These are phyloP conservation scores for Tillandsia fasciculata DNA, from an alignment of 176 grass and related monocot genomes.

Conservation along the genomic window DNA sequence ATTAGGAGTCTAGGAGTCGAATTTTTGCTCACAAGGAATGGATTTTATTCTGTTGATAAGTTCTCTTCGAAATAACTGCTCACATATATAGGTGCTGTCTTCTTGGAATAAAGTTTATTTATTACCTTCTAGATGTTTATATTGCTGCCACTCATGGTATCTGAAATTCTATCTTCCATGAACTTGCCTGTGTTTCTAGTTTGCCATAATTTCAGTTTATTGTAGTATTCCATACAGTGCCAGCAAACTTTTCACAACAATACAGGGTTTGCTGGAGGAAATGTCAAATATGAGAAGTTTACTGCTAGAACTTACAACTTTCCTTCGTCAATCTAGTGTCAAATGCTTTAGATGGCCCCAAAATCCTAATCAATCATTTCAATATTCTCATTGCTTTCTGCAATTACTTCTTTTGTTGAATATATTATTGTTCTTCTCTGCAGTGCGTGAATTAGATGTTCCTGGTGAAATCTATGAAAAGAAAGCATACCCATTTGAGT, in stretches of 20 bases:
- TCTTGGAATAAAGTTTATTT: background rate
- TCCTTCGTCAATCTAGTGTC: no score
- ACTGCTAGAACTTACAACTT: background rate
- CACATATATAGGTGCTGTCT: background rate
- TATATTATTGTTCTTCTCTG: constrained; percentile 11
- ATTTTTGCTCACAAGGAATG: no score
- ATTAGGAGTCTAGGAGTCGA: no score
- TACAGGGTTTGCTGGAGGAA: background rate
- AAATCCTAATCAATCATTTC: no score
- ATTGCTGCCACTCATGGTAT: background rate
- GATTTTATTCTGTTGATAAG: no score
- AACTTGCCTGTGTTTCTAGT: no score
- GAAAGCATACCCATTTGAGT: constrained; percentile 86
- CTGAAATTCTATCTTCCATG: background rate
- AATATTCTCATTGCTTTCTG: no score
- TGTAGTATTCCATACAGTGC: background rate
- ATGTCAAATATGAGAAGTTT: background rate
- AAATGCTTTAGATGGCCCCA: no score
- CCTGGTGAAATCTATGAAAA: constrained; percentile 91
- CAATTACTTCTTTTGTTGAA: background rate
- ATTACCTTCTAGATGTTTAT: background rate
- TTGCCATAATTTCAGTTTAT: background rate
- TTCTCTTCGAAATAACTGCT: background rate
- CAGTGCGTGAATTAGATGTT: constrained; percentile 82
- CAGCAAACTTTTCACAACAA: background rate